phyloP scores from a whole-genome alignment of 1,284 basidiomycete genomes.

The Xerocomus minutiporus region DNA sequence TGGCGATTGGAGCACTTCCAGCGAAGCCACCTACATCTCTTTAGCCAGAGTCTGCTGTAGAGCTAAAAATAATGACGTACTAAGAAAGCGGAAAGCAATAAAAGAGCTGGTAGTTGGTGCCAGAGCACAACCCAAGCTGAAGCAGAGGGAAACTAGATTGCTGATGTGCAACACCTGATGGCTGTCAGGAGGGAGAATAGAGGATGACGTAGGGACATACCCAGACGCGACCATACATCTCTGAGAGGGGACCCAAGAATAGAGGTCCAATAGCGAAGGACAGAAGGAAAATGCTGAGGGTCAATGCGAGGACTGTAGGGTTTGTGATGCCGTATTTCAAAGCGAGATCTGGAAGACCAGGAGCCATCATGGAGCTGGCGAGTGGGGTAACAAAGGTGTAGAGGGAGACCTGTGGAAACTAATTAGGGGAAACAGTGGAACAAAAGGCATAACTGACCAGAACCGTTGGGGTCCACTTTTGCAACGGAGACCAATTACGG shows the following conservation, averaged over 20 bases:
- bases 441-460: slow-evolving; percentile 43
- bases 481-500: slow-evolving; percentile 55
- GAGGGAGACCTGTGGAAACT: slow-evolving; percentile 48
- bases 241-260: slow-evolving; percentile 67
- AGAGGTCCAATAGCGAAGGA: slow-evolving; percentile 73
- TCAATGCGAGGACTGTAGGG: slow-evolving; percentile 57
- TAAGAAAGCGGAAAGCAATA: slow-evolving; percentile 54
- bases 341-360: slow-evolving; percentile 63
- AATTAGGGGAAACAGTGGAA: not conserved
- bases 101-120: slow-evolving; percentile 43
- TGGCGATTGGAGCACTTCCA: slow-evolving; percentile 45
- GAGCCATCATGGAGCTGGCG: slow-evolving; percentile 78
- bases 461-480: slow-evolving; percentile 58
- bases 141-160: slow-evolving; percentile 60
- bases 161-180: slow-evolving; percentile 62
- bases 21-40: slow-evolving; percentile 39
- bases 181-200: slow-evolving; percentile 3
- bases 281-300: slow-evolving; percentile 69
- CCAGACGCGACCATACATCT: slow-evolving; percentile 75
- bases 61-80: slow-evolving; percentile 27
- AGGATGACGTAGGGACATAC: slow-evolving; percentile 32
- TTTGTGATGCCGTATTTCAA: slow-evolving; percentile 55
- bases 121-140: slow-evolving; percentile 57
- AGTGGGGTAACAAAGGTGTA: slow-evolving; percentile 70
- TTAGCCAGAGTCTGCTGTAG: not conserved